Percentiles rank a stretch among this genome's conserved stretches.
phyloP scores from a whole-genome alignment of 148 eudicot species.

The Gaultheria prostrata region DNA sequence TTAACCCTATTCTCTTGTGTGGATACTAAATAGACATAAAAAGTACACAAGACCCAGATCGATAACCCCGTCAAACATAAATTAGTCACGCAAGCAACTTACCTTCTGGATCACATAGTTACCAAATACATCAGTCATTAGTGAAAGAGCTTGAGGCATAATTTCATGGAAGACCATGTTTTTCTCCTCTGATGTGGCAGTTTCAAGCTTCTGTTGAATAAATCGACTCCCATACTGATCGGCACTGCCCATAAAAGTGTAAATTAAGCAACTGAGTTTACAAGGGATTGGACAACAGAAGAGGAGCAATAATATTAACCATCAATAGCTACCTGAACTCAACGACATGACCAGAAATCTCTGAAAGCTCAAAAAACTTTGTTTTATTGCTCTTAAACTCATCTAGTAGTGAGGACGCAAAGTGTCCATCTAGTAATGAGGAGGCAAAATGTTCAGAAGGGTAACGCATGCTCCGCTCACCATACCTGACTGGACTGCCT shows the following conservation, averaged over 20 bases:
- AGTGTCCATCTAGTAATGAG: conserved; percentile 56
- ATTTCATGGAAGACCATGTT: conserved; percentile 78
- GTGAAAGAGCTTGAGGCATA: conserved; percentile 69
- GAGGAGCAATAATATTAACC: conserved; percentile 5
- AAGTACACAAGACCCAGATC: not conserved
- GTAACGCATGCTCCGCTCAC: conserved; percentile 65
- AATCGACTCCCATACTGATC: conserved; percentile 94
- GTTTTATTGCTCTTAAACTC: conserved; percentile 84
- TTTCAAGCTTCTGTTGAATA: conserved; percentile 86
- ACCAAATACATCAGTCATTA: conserved; percentile 94
- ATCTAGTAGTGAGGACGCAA: conserved; percentile 69
- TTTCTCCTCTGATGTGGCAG: conserved; percentile 73
- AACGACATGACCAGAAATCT: conserved; percentile 74
- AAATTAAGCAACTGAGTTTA: not conserved
- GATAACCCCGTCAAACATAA: not conserved
- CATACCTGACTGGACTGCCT: conserved; percentile 64
- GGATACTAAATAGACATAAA: not conserved
- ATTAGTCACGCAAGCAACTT: not conserved
- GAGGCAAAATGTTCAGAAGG: conserved; percentile 51
- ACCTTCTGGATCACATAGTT: conserved; percentile 95
- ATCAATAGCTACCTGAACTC: conserved; percentile 62
- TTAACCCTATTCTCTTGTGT: not conserved
- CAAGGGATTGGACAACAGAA: not conserved
- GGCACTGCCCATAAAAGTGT: conserved; percentile 44
- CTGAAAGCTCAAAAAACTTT: conserved; percentile 78